Base-by-base conservation (phyloP, 2,329 filamentous ascomycete genomes). In the Fusarium domesticum region DNA sequence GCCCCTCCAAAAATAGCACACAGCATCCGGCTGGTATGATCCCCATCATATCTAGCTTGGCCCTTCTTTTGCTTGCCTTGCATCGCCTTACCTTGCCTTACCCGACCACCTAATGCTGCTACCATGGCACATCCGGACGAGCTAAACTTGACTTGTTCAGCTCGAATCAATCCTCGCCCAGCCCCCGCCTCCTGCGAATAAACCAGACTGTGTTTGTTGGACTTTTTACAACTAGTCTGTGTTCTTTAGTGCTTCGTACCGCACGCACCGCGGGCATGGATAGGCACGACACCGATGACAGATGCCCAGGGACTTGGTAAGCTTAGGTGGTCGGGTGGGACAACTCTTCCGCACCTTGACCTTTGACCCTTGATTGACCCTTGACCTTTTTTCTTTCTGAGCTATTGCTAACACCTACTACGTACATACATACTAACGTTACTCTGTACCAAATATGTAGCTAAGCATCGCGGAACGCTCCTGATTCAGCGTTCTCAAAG, bases 361-460 rank as follows among this genome's bases (percentile, higher is more conserved):
- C 23, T 12, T 28, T 12, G 23, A 28, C 23, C 23, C 23, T 28
- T 28, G 23, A 28, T 28, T 28, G 23, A 28, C 23, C 23, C 23
- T 28, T 28, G 23, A 28, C 11, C 11, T 4, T 15, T 33, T 33
- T 33, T 51, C 51, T 54, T 48, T 54, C 48, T 48, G 52, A 40
- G 45, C n/a, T n/a, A 39, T 28, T 12, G 23, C 30, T 46, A 49
- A 44, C 51, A 51, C 47, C 51, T 28, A 28, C 23, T 28, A 12
- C 23, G 43, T 51, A 7, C 47, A 54, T 47, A 42, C 40, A 48
- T 28, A 12, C 23, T 28, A 28, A 28, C 23, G 23, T 28, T 28
- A 28, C 23, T 28, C 14, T 5, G 23, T 28, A 12, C 23, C 10
- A 28, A 12, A 5, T 28, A 12, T 8, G 14, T 8, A 23, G 20